Evolutionary conservation across 805 yeast genomes (phyloP), one percentile per base, ranked within the genome.

Genomic region (Sugiyamaella smithiae): DNA sequence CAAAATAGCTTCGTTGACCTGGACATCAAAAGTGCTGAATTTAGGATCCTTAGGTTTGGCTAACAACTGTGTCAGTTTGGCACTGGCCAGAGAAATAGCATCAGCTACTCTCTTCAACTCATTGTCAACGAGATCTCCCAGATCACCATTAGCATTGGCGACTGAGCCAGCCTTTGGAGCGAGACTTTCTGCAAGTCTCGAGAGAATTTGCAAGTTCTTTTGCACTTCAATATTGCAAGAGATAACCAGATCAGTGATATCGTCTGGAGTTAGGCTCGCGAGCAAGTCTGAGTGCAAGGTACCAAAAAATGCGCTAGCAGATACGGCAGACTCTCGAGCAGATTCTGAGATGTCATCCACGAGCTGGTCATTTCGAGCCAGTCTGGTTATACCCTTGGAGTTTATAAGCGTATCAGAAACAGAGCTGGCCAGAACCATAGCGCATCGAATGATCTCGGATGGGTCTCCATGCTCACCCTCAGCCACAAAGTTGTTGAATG

Each of bases 151-250:
- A 56, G 49, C 53, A 56, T 40, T 29, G 43, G 56, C 53, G 25
- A 65, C 56, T 35, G 62, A 48, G 20, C 61, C 58, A n/a, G 69
- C 54, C 55, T 60, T 62, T 46, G 82, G 78, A 43, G 76, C 73
- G 58, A 86, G 70, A 2, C 72, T 68, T 52, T 87, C 91, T 12
- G 82, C 75, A 42, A 78, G 67, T 32, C 70, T 65, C 31, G 76
- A 67, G 37, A 87, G 69, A 25, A 70, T 73, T 61, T 86, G 90
- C 45, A 89, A 72, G 26, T 76, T 66, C 55, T 82, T 81, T 66
- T 88, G 96, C 48, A 88, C 81, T 53, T 78, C 82, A 35, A 85
- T 72, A 59, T 88, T 88, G 51, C 85, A 81, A 54, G 80, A 79
- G 56, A 88, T 86, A 1, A 87, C 95, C 28, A 76, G 73, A 55